Evolutionary conservation across 805 yeast species (phyloP).

Genomic region (Tetrapisispora pingtungensis): DNA sequence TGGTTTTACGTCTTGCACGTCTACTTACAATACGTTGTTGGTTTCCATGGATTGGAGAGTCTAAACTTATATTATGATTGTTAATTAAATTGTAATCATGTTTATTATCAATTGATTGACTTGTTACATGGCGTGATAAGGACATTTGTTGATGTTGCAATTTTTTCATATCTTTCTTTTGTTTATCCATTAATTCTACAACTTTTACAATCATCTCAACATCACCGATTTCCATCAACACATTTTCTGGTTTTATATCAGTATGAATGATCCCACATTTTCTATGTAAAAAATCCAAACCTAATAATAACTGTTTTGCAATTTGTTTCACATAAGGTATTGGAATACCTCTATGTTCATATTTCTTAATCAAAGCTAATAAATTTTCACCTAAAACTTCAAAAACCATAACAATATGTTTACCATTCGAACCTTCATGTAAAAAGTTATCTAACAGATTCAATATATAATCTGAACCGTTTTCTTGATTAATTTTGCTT

Average conservation of each 20-base stretch:
- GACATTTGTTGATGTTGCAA: constrained; percentile 22
- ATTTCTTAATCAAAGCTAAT: constrained; percentile 72
- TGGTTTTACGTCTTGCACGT: constrained; percentile 57
- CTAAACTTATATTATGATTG: neutral
- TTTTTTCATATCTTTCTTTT: constrained; percentile 35
- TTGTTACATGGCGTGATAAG: neutral
- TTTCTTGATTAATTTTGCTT: constrained; percentile 45
- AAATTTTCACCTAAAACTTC: constrained; percentile 94
- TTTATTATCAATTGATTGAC: neutral
- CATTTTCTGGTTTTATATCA: constrained; percentile 70
- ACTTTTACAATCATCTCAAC: constrained; percentile 65
- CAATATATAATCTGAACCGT: constrained; percentile 76
- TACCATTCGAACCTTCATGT: constrained; percentile 84
- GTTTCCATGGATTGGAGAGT: neutral
- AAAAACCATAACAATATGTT: constrained; percentile 93
- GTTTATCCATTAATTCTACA: constrained; percentile 52
- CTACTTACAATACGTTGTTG: constrained; percentile 20
- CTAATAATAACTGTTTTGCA: constrained; percentile 64
- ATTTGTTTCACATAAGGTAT: constrained; percentile 66
- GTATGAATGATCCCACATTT: constrained; percentile 67
- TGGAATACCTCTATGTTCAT: constrained; percentile 72
- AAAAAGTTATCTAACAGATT: constrained; percentile 73
- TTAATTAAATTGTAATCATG: neutral
- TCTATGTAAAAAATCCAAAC: constrained; percentile 53
- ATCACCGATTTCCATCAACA: constrained; percentile 71